A percentile compares a stretch with the other conserved stretches of the same genome.
Conservation (phyloP, 306 rosid genomes). For the Vigna reflexopilosa region DNA sequence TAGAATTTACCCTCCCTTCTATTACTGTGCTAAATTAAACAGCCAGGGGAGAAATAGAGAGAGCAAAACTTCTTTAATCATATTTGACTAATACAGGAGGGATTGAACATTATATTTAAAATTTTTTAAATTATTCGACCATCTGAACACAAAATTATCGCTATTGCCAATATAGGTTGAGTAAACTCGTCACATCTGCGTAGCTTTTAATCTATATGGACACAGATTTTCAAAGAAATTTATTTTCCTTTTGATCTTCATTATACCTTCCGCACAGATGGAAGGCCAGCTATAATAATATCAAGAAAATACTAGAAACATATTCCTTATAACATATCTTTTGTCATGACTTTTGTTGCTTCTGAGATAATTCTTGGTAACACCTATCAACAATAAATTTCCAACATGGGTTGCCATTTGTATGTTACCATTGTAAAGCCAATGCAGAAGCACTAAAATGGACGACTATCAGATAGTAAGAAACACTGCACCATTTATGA, state of each 20-base stretch:
- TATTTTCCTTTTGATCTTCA: too few species aligned
- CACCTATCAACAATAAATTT: neutral
- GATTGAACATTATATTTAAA: too few species aligned
- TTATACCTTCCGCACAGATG: too few species aligned
- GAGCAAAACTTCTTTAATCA: neutral
- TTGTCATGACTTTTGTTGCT: too few species aligned
- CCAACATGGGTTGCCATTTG: neutral
- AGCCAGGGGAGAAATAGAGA: neutral
- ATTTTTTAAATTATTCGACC: neutral
- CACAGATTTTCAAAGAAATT: neutral
- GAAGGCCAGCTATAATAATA: too few species aligned
- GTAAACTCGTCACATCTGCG: neutral
- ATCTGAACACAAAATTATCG: neutral
- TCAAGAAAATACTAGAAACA: too few species aligned
- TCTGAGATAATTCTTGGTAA: too few species aligned
- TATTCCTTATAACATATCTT: too few species aligned
- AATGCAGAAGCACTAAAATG: neutral
- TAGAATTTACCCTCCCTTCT: neutral
- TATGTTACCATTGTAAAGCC: neutral
- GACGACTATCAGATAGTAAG: neutral
- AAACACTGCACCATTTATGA: neutral
- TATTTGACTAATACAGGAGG: neutral
- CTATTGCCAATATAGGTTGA: neutral
- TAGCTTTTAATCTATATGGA: neutral
- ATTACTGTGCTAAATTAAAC: neutral